Percentiles rank a stretch among this genome's conserved stretches.
Evolutionary conservation across 805 yeast genomes (phyloP).

Genomic region (Ogataea thermomethanolica): DNA sequence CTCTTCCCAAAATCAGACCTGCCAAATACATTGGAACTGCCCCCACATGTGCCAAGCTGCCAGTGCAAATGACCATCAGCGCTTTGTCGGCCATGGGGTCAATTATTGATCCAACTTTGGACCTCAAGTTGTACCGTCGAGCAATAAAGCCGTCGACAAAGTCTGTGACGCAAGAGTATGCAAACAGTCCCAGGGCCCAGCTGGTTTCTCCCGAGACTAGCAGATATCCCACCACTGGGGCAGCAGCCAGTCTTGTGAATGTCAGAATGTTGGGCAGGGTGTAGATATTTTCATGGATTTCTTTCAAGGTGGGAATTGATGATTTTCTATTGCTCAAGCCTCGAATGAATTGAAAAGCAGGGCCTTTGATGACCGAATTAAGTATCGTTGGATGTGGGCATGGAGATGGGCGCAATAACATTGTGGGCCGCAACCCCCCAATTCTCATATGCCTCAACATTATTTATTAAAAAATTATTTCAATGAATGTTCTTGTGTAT

Average conservation of each 20-base stretch:
- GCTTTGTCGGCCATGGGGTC: slow-evolving; percentile 96
- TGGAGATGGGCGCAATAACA: no score
- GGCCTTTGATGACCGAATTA: no score
- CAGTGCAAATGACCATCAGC: slow-evolving; percentile 81
- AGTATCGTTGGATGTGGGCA: no score
- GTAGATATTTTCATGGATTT: slow-evolving; percentile 57
- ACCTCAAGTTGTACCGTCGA: slow-evolving; percentile 66
- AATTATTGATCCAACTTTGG: slow-evolving; percentile 83
- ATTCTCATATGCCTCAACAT: background rate
- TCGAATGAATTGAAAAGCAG: slow-evolving; percentile 1
- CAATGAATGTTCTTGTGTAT: slow-evolving; percentile 71
- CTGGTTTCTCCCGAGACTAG: slow-evolving; percentile 60
- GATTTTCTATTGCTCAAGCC: slow-evolving; percentile 24
- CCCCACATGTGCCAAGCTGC: slow-evolving; percentile 64
- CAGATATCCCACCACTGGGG: slow-evolving; percentile 83
- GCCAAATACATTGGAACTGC: slow-evolving; percentile 72
- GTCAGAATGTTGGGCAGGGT: slow-evolving; percentile 89
- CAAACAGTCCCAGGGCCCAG: slow-evolving; percentile 68
- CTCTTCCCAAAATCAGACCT: slow-evolving; percentile 76
- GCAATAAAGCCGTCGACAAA: slow-evolving; percentile 92
- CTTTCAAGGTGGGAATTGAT: slow-evolving; percentile 26
- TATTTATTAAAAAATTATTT: slow-evolving; percentile 1
- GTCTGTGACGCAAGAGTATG: slow-evolving; percentile 87
- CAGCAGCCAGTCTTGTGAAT: slow-evolving; percentile 67
- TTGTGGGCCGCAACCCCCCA: no score